These are phyloP conservation scores for Parachaetomium inaequale DNA, from an alignment of 495 filamentous ascomycete genomes.

Conservation along the genomic window DNA sequence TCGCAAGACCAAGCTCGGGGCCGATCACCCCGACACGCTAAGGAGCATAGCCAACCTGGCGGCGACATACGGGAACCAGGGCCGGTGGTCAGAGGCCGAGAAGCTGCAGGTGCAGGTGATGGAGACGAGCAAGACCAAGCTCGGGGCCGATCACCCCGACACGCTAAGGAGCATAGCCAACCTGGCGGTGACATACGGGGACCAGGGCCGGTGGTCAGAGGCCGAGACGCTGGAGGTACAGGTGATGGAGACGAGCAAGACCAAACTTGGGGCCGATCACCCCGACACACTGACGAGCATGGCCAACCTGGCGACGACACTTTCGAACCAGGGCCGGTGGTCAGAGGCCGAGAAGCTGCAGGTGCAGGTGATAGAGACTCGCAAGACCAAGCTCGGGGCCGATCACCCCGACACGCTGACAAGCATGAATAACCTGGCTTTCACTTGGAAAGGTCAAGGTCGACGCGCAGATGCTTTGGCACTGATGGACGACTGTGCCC, in stretches of 20 bases:
- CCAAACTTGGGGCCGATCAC: slow-evolving; percentile 21
- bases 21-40: too few relatives aligned
- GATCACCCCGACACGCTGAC: not conserved
- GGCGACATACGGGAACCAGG: too few relatives aligned
- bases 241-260: slow-evolving; percentile 5
- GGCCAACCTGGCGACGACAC: not conserved
- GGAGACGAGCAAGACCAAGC: too few relatives aligned
- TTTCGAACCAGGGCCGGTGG: not conserved
- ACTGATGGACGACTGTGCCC: too few relatives aligned
- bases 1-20: too few relatives aligned
- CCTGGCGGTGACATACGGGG: slow-evolving; percentile 2
- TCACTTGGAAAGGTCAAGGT: slow-evolving; percentile 3
- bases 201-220: slow-evolving; percentile 9
- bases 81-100: too few relatives aligned
- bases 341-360: too few relatives aligned
- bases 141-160: not conserved
- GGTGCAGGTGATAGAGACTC: not conserved
- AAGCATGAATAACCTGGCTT: slow-evolving; percentile 16
- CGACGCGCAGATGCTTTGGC: not conserved
- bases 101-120: too few relatives aligned
- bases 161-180: slow-evolving; percentile 10
- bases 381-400: not conserved
- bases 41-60: too few relatives aligned
- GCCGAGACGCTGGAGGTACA: too few relatives aligned
- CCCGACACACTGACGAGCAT: slow-evolving; percentile 22